A percentile compares a stretch with the other conserved stretches of the same genome.
Evolutionary conservation across 306 rosid species (phyloP).

Genomic region (Fragaria ananassa): DNA sequence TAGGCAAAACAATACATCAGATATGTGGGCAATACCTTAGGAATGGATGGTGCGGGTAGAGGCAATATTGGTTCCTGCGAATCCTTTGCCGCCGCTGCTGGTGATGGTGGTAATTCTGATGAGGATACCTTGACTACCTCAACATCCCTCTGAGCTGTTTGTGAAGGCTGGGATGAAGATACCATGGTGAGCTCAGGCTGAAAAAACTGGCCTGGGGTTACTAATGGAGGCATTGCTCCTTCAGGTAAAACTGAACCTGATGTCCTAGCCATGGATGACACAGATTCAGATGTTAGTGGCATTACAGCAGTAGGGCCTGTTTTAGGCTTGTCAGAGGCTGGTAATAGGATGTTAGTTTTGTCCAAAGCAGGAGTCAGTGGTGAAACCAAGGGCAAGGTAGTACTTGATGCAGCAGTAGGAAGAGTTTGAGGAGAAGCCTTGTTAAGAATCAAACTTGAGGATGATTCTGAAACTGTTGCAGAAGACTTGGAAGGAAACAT

Average conservation of each 20-base stretch:
- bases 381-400: constrained; percentile 48
- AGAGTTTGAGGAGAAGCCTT: constrained; percentile 39
- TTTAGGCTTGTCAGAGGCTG: constrained; percentile 44
- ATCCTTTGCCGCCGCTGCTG: constrained; percentile 40
- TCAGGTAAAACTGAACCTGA: constrained; percentile 42
- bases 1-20: not conserved
- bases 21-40: constrained; percentile 41
- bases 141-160: constrained; percentile 63
- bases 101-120: constrained; percentile 30
- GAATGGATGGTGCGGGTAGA: constrained; percentile 1
- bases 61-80: constrained; percentile 77
- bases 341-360: constrained; percentile 13
- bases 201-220: constrained; percentile 85
- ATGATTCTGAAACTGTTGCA: constrained; percentile 46
- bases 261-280: constrained; percentile 49
- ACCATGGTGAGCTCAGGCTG: constrained; percentile 54
- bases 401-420: constrained; percentile 35
- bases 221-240: constrained; percentile 51
- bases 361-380: constrained; percentile 33
- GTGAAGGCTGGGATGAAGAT: constrained; percentile 56
- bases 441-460: constrained; percentile 45
- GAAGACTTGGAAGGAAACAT: constrained; percentile 28
- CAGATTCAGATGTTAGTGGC: constrained; percentile 54
- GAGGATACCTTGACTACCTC: constrained; percentile 73
- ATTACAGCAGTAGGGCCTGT: constrained; percentile 44